Conservation (phyloP, 345 rosid species). For the Aegle marmelos region DNA sequence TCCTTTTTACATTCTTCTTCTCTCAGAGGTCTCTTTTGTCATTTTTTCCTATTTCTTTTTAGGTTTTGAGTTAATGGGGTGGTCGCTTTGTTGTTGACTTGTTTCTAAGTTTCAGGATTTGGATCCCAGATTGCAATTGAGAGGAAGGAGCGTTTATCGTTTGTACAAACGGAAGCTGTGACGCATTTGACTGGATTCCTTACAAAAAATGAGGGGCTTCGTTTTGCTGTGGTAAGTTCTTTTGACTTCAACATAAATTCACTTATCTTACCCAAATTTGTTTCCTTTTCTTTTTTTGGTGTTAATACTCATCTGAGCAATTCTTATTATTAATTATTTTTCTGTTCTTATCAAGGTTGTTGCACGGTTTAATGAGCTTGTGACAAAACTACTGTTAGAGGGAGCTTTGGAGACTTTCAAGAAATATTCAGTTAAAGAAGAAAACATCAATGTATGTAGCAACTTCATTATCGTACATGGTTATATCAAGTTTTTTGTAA, state of each 20-base stretch:
- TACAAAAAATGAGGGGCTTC: slow-evolving; percentile 62
- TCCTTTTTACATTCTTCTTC: neutral
- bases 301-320: neutral
- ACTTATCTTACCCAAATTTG: neutral
- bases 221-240: slow-evolving; percentile 76
- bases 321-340: neutral
- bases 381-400: slow-evolving; percentile 72
- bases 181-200: slow-evolving; percentile 68
- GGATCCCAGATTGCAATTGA: slow-evolving; percentile 22
- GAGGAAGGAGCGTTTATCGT: slow-evolving; percentile 35
- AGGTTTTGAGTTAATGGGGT: neutral
- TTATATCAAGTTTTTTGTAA: neutral
- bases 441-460: slow-evolving; percentile 64
- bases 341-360: slow-evolving; percentile 50
- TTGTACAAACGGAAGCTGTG: slow-evolving; percentile 50
- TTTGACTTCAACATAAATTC: neutral
- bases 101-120: slow-evolving; percentile 21
- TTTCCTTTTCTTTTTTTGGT: neutral
- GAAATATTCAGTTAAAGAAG: slow-evolving; percentile 77
- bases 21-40: slow-evolving; percentile 26
- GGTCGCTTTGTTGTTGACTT: neutral
- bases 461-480: neutral
- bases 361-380: slow-evolving; percentile 93
- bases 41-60: neutral
- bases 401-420: slow-evolving; percentile 88